Evolutionary conservation across 345 rosid genomes (phyloP).

Genomic region (Citrus maxima): DNA sequence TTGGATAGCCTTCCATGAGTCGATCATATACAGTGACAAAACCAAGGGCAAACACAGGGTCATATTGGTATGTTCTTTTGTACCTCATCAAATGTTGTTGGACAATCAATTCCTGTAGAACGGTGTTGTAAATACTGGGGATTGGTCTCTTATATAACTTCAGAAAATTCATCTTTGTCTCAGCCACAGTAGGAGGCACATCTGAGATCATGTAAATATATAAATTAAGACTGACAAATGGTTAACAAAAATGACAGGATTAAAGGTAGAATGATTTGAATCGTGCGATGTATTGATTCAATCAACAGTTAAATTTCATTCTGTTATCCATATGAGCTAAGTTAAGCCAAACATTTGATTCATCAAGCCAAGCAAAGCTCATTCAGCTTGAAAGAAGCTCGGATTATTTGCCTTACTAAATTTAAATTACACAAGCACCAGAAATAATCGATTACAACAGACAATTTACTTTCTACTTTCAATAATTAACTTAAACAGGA

Average conservation of each 20-base stretch:
- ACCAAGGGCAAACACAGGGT: slow-evolving; percentile 92
- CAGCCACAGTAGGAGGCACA: slow-evolving; percentile 83
- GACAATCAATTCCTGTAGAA: slow-evolving; percentile 86
- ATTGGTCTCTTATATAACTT: slow-evolving; percentile 84
- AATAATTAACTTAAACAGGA: background rate
- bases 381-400: background rate
- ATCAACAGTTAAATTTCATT: background rate
- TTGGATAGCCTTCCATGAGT: slow-evolving; percentile 98
- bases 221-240: slow-evolving; percentile 4
- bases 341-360: background rate
- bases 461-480: background rate
- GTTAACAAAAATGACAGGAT: background rate
- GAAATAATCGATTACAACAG: background rate
- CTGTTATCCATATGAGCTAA: background rate
- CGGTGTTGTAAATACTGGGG: slow-evolving; percentile 86
- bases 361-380: background rate
- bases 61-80: slow-evolving; percentile 77
- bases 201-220: slow-evolving; percentile 39
- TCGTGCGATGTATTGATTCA: background rate
- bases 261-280: background rate
- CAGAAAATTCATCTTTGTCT: slow-evolving; percentile 78
- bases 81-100: slow-evolving; percentile 95
- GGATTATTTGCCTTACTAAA: background rate
- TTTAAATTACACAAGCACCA: background rate
- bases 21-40: slow-evolving; percentile 92